Conservation (phyloP, 192 early-diverging fungal species). For the Powellomyces hirtus region DNA sequence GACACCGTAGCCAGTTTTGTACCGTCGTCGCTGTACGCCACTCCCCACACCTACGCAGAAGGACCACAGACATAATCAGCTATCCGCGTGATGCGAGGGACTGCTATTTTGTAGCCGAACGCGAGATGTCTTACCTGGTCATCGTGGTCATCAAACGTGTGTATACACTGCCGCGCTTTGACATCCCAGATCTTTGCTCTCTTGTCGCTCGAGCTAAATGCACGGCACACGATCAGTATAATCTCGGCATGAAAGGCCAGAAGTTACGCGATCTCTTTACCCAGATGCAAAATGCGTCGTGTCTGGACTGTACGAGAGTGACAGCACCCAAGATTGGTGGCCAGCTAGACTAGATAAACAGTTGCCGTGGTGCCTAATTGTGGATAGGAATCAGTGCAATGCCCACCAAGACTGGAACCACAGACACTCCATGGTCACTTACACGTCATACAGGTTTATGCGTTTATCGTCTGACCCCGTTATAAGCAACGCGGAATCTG, state of each 20-base stretch:
- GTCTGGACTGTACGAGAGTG: constrained; percentile 64
- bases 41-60: constrained; percentile 69
- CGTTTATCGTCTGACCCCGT: constrained; percentile 83
- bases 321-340: constrained; percentile 77
- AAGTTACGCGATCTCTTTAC: constrained; percentile 26
- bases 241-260: not conserved
- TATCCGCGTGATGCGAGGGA: not conserved
- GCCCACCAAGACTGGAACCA: not conserved
- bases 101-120: not conserved
- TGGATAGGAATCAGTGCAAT: not conserved
- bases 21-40: constrained; percentile 76
- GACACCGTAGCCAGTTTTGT: constrained; percentile 69
- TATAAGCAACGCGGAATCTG: constrained; percentile 65
- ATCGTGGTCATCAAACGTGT: constrained; percentile 73
- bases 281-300: constrained; percentile 69
- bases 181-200: constrained; percentile 84
- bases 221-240: not conserved
- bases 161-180: constrained; percentile 64
- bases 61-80: constrained; percentile 13
- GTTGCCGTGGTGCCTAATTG: constrained; percentile 63
- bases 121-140: constrained; percentile 58
- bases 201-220: constrained; percentile 66
- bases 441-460: constrained; percentile 71
- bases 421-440: constrained; percentile 1
- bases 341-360: constrained; percentile 71